Conservation (phyloP, 2,329 filamentous ascomycete species). For the Ophiostoma sp. region DNA sequence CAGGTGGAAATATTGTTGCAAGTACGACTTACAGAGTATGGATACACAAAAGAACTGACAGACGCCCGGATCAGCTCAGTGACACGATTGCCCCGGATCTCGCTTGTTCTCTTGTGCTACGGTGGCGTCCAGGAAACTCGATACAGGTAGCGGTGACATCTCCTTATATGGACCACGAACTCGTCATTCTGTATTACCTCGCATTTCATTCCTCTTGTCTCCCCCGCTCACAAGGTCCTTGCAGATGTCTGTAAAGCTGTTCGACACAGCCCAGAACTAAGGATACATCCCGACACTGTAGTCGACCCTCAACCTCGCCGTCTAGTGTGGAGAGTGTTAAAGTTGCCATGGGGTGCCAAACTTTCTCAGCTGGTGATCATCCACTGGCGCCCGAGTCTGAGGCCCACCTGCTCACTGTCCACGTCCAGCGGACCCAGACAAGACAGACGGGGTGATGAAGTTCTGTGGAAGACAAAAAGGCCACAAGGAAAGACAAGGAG, state of each 20-base stretch:
- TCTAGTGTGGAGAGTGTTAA: neutral
- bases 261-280: neutral
- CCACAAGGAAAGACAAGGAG: neutral
- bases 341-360: neutral
- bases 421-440: neutral
- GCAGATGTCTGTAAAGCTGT: neutral
- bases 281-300: neutral
- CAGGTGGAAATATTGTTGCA: neutral
- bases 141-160: neutral
- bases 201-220: neutral
- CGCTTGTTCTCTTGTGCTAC: no score
- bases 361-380: neutral
- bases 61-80: neutral
- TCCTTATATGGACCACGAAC: neutral
- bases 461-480: no score
- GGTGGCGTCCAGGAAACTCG: no score
- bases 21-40: no score
- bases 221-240: constrained; percentile 14
- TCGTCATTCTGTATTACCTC: neutral
- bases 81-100: neutral
- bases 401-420: neutral
- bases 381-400: neutral
- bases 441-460: neutral
- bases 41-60: neutral
- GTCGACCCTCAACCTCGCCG: neutral